Evolutionary conservation across 176 grass and related monocot genomes (phyloP).

Genomic region (Avena insularis): DNA sequence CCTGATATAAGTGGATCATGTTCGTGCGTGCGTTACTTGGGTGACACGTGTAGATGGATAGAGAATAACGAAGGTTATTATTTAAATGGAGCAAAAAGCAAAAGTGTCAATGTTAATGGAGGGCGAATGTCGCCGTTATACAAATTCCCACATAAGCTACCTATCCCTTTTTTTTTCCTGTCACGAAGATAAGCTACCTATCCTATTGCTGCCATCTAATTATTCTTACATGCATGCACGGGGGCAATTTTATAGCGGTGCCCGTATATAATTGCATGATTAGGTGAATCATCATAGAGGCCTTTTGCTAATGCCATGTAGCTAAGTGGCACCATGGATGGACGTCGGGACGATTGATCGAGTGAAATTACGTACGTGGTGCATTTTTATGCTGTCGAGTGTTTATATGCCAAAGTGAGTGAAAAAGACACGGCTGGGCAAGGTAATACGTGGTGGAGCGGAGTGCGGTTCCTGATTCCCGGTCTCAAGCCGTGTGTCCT

Average conservation of each 20-base stretch:
- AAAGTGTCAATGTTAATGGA: too few species aligned
- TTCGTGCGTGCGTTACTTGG: background rate
- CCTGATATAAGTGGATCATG: background rate
- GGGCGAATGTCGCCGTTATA: too few species aligned
- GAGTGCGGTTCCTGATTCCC: background rate
- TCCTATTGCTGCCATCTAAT: too few species aligned
- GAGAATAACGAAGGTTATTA: too few species aligned
- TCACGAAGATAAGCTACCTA: too few species aligned
- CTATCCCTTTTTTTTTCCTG: too few species aligned
- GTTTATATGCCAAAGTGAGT: background rate
- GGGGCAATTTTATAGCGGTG: too few species aligned
- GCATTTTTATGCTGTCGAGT: background rate
- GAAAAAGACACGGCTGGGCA: background rate
- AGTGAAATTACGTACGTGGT: background rate
- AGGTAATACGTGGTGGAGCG: background rate
- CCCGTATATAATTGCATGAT: too few species aligned
- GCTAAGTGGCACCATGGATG: background rate
- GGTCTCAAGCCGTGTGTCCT: background rate
- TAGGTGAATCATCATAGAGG: too few species aligned
- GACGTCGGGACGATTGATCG: background rate
- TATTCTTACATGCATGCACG: too few species aligned
- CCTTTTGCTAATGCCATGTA: background rate
- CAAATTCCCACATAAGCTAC: too few species aligned
- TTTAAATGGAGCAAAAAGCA: too few species aligned
- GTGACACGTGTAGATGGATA: background rate